Percentiles rank a stretch among this genome's conserved stretches.
phyloP scores from a whole-genome alignment of 2,329 filamentous ascomycete species.

The Aspergillus thermomutatus region DNA sequence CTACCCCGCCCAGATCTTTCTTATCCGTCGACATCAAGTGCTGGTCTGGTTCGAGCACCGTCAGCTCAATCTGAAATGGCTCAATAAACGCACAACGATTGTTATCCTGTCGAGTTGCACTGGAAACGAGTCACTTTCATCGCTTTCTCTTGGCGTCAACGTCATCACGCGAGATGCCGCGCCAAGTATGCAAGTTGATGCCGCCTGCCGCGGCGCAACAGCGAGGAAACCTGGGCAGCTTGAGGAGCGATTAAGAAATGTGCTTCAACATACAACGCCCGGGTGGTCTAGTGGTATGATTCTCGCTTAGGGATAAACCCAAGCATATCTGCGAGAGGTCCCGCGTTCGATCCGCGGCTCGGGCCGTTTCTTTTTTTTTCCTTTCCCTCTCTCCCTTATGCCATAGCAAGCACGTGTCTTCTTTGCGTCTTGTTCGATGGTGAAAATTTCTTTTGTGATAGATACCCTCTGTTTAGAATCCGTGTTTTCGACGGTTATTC shows the following conservation, averaged over 20 bases:
- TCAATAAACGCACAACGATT: neutral
- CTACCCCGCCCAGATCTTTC: neutral
- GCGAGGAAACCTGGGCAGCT: neutral
- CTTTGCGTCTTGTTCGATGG: neutral
- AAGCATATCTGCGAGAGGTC: conserved; percentile 25
- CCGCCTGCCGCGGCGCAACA: neutral
- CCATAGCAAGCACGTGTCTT: neutral
- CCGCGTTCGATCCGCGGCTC: conserved; percentile 23
- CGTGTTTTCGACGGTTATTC: neutral
- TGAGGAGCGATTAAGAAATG: neutral
- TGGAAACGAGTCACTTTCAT: conserved; percentile 1
- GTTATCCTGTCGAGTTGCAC: neutral
- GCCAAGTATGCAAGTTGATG: conserved; percentile 16
- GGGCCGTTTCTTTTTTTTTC: conserved; percentile 7
- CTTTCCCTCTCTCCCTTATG: neutral
- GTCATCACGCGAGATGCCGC: conserved; percentile 17
- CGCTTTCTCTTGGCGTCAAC: conserved; percentile 20
- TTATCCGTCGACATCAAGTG: neutral
- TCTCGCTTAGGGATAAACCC: conserved; percentile 60
- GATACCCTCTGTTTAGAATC: neutral
- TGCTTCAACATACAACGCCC: conserved; percentile 20
- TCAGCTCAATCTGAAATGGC: neutral
- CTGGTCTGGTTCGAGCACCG: neutral
- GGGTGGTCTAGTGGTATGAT: conserved; percentile 66
- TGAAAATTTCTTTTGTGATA: neutral